Evolutionary conservation across 2,329 filamentous ascomycete species (phyloP), one percentile per base, ranked within the genome.

Genomic region (Neocatenulostroma microsporum): DNA sequence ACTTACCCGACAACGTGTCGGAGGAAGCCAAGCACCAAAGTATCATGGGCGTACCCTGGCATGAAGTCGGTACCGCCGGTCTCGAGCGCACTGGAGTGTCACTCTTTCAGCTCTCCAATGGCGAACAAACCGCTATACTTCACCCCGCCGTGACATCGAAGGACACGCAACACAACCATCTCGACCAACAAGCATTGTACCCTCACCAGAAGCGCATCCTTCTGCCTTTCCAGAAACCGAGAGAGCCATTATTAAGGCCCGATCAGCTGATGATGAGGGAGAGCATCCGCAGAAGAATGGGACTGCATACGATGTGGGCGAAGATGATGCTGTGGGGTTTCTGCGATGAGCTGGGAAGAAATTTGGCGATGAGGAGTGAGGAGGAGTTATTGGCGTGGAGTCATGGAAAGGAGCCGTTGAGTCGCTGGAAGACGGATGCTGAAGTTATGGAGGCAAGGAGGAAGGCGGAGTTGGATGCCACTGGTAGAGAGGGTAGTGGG

Each of bases 311-410:
- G 10, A 66, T 73, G 48, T 63, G 78, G 30, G 48, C 69, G 11
- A 62, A 70, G 39, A 78, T 83, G 68, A 65, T 78, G 47, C 43
- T 74, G 12, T 84, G 74, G 66, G 82, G 82, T 0, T 53, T 53
- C 28, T 34, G 35, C 17, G 44, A 44, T 35, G 30, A 31, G 7
- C 19, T 37, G 14, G 44, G 44, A 13, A 34, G 33, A 25, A 40
- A 41, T 18, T 15, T 32, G 13, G 31, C 34, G 11, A 14, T 39
- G 27, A 20, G 36, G 30, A 38, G 14, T 2, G 41, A 41, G 27
- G 38, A 35, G 12, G 41, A 44, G 29, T 10, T 44, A 21, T 15
- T 41, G 11, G 13, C 13, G 24, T 43, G 40, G 40, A 33, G 26
- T 19, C 23, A 33, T 8, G 40, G 40, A 10, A 34, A 36, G 15